Evolutionary conservation across 2,329 filamentous ascomycete genomes (phyloP).

Genomic region (Fusarium bulbicola): DNA sequence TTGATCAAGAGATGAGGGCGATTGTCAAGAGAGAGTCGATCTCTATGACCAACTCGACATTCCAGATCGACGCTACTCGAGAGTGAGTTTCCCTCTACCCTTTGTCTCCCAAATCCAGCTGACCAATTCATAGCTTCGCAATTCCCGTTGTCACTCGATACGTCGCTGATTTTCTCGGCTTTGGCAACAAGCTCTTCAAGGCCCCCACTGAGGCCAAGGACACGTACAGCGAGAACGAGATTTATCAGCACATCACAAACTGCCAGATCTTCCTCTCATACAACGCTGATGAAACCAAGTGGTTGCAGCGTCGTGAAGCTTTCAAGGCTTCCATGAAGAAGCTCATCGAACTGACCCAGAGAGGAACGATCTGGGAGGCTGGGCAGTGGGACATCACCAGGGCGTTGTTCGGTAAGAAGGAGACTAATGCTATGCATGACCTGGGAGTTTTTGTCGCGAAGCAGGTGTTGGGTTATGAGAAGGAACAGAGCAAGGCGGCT

Average conservation of each 20-base stretch:
- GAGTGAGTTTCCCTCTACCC: not conserved
- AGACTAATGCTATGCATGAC: not conserved
- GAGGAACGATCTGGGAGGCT: constrained; percentile 28
- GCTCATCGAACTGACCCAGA: constrained; percentile 14
- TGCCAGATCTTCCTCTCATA: constrained; percentile 39
- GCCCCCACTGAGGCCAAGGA: not conserved
- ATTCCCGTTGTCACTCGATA: constrained; percentile 36
- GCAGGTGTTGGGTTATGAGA: not conserved
- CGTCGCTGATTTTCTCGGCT: constrained; percentile 37
- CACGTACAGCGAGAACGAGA: constrained; percentile 31
- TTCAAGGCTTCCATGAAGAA: constrained; percentile 31
- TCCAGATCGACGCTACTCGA: constrained; percentile 32
- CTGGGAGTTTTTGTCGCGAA: not conserved
- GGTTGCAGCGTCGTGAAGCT: constrained; percentile 28
- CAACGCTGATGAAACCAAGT: constrained; percentile 38
- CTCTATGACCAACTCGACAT: not conserved
- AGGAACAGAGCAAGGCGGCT: not conserved
- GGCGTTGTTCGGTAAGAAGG: not conserved
- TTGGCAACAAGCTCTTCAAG: constrained; percentile 16
- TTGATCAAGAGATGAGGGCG: not conserved
- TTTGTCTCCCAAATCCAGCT: not conserved
- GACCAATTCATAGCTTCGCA: constrained; percentile 12
- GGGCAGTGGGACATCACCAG: not conserved
- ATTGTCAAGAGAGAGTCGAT: constrained; percentile 1
- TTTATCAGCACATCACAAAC: constrained; percentile 41